Evolutionary conservation across 2,329 filamentous ascomycete species (phyloP).

Genomic region (Fusarium sp.): DNA sequence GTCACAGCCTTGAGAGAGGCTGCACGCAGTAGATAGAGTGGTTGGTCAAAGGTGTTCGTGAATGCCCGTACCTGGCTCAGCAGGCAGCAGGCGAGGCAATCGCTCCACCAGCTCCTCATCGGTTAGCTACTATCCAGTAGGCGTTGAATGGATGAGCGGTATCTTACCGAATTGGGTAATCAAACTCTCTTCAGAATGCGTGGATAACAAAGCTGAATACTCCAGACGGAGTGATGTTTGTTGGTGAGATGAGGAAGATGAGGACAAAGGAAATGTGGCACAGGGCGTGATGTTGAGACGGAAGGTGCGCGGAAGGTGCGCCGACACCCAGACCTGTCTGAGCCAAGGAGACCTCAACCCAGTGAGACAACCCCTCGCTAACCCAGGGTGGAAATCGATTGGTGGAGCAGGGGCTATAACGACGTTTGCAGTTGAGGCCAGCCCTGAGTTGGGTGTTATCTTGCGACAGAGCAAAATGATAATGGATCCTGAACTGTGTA

Average conservation of each 20-base stretch:
- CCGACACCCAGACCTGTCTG: background rate
- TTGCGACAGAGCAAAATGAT: background rate
- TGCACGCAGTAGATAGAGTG: background rate
- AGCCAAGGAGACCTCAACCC: background rate
- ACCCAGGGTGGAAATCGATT: background rate
- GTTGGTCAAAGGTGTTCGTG: background rate
- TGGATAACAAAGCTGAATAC: background rate
- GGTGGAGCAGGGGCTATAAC: background rate
- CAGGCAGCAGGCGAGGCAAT: slow-evolving; percentile 33
- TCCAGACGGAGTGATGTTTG: background rate
- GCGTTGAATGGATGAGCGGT: background rate
- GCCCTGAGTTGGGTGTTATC: background rate
- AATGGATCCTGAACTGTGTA: background rate
- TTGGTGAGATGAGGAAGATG: background rate
- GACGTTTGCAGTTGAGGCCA: background rate
- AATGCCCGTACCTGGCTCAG: background rate
- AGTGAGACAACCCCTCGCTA: background rate
- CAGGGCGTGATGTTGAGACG: slow-evolving; percentile 9
- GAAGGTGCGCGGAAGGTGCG: background rate
- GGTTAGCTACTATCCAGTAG: background rate
- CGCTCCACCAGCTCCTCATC: slow-evolving; percentile 14
- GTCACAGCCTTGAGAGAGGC: background rate
- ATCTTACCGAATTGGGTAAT: background rate
- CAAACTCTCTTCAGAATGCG: background rate
- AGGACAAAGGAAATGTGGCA: background rate